Percentiles rank a stretch among this genome's conserved stretches.
Evolutionary conservation across 108 stramenopile genomes (phyloP).

Genomic region (Skeletonema tropicum): DNA sequence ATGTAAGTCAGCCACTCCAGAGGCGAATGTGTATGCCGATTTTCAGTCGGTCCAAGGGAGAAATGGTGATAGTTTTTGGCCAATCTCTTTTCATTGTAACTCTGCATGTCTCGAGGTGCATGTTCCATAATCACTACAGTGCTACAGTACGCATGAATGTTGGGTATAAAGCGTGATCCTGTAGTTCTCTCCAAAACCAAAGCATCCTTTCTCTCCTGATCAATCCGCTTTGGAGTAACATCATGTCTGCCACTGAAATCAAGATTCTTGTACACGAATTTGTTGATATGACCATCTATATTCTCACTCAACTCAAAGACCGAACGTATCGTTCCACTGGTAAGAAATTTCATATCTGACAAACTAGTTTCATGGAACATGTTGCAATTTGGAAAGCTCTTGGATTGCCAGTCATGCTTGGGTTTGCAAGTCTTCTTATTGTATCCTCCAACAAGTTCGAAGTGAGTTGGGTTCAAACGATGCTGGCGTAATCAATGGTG

Average conservation of each 20-base stretch:
- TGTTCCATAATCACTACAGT: slow-evolving; percentile 46
- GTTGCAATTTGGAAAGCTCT: slow-evolving; percentile 8
- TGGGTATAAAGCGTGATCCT: slow-evolving; percentile 34
- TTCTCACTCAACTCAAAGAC: slow-evolving; percentile 7
- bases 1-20: slow-evolving; percentile 60
- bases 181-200: slow-evolving; percentile 38
- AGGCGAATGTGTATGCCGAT: slow-evolving; percentile 48
- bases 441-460: slow-evolving; percentile 16
- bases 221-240: slow-evolving; percentile 13
- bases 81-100: slow-evolving; percentile 41
- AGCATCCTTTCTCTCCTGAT: slow-evolving; percentile 45
- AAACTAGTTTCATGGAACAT: slow-evolving; percentile 24
- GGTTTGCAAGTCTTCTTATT: slow-evolving; percentile 33
- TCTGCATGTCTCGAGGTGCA: slow-evolving; percentile 50
- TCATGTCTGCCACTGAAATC: background rate
- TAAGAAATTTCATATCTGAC: slow-evolving; percentile 23
- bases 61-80: slow-evolving; percentile 12
- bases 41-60: slow-evolving; percentile 17
- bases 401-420: slow-evolving; percentile 18
- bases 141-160: slow-evolving; percentile 45
- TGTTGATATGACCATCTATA: slow-evolving; percentile 33
- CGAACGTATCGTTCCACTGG: slow-evolving; percentile 8
- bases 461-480: slow-evolving; percentile 41
- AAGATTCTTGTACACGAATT: slow-evolving; percentile 45
- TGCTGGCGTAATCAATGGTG: background rate